Base-by-base conservation (phyloP, 2,329 filamentous ascomycete species). In the Pyricularia sp. region DNA sequence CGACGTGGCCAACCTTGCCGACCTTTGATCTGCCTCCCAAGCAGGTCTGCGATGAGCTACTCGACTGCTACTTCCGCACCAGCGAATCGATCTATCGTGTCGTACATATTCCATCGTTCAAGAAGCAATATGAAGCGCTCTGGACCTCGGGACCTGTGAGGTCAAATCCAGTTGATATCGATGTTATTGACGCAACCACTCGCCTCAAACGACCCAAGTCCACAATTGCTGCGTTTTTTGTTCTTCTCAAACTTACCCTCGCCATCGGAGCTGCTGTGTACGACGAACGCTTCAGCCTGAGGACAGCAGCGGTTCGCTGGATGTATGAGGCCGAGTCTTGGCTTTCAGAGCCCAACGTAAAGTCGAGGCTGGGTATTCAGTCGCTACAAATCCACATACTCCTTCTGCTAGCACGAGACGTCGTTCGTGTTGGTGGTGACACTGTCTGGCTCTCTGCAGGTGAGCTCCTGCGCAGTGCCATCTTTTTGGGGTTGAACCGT, bases 81-180 rank as follows among this genome's bases (percentile, higher is more conserved):
- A 82, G 86, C 61, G 86, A 89, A 72, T 83, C 84, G 0, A 82
- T 85, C 20, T 81, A 85, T 70, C 82, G 88, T 2, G 80, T 90
- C 28, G 69, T 90, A 10, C 84, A 90, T 73, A 74, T 85, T 0
- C 86, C 87, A 0, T 83, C 82, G 0, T 89, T 90, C 71, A 78
- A 80, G 64, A 78, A 78, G 12, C 83, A 87, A 36, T 90, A 88
- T 71, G 78, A 80, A 11, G 73, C 75, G 2, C 84, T 83, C 74
- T 86, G 83, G 83, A 63, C 59, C 25, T 17, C 59, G 4, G 59
- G 59, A 2, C 59, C 59, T 20, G 4, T 28, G 23, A 63, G 28
- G 12, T 9, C 59, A 1, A 63, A 28, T 4, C 59, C 59, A 20
- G 25, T 78, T 2, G 77, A 79, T 20, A 73, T 82, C 2, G 77